A percentile compares a stretch with the other conserved stretches of the same genome.
These are phyloP conservation scores for Fremontodendron californicum DNA, from an alignment of 345 rosid species.

Conservation along the genomic window DNA sequence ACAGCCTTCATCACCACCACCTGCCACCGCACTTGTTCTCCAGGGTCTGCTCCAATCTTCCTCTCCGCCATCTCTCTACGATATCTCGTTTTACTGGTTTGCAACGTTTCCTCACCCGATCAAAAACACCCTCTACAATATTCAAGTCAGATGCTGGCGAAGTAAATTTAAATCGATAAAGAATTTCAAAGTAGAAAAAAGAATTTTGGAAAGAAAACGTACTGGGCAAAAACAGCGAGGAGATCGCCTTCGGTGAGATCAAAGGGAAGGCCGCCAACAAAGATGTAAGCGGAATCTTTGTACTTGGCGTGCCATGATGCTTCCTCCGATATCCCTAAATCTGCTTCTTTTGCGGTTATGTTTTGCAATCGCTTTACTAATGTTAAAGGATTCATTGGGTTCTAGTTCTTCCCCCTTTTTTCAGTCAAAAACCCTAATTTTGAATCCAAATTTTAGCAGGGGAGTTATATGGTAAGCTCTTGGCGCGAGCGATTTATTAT, in stretches of 20 bases:
- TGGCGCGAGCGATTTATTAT: too few relatives aligned
- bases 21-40: too few relatives aligned
- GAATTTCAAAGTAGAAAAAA: not conserved
- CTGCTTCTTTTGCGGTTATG: conserved; percentile 69
- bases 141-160: not conserved
- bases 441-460: not conserved
- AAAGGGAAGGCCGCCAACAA: conserved; percentile 77
- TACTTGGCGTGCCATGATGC: conserved; percentile 97
- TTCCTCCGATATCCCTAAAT: conserved; percentile 73
- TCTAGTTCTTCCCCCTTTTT: too few relatives aligned
- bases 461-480: too few relatives aligned
- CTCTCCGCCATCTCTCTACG: too few relatives aligned
- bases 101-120: too few relatives aligned
- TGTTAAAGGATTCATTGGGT: conserved; percentile 81
- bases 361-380: conserved; percentile 73
- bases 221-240: conserved; percentile 93
- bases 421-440: not conserved
- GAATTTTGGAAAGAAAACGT: conserved; percentile 15
- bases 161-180: not conserved
- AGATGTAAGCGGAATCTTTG: conserved; percentile 79
- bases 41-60: too few relatives aligned
- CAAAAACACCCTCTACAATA: too few relatives aligned
- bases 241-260: conserved; percentile 97
- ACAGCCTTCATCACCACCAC: too few relatives aligned
- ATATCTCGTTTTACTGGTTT: too few relatives aligned